Evolutionary conservation across 2,329 filamentous ascomycete genomes (phyloP), one percentile per base, ranked within the genome.

Genomic region (Amauroascus verrucosus): DNA sequence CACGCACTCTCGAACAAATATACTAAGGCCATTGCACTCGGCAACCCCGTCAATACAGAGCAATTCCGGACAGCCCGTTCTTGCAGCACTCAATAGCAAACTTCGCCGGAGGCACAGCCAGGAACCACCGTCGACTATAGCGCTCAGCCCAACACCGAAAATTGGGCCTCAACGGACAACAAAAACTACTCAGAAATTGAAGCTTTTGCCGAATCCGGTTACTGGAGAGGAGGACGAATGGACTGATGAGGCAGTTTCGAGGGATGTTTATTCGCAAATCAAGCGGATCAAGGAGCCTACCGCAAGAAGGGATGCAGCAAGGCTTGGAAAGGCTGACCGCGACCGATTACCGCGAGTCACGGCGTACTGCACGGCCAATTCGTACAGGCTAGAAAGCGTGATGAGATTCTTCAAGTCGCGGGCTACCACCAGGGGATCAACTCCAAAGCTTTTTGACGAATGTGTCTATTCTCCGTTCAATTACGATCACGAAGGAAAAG

Each of bases 201-300:
- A 98, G 73, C 79, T 98, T n/a, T 75, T 98, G 14, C 93, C 93
- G 0, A 93, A 93, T 64, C 89, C 90, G 0, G 87, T 94, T 55
- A 78, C 88, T 43, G 87, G 80, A 33, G 85, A 87, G 24, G 88
- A 90, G 33, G 86, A 88, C 22, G 87, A 90, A 41, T 82, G 77
- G 16, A 61, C 76, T 59, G 90, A 97, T 57, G 91, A 95, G 64
- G 91, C 96, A 70, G 93, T 88, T 63, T 89, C 90, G 8, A 78
- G 90, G 59, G 93, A 98, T 67, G 93, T 98, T 30, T 98, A 98
- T 72, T 91, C 90, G 24, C 93, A 98, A 68, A 97, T 96, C 68
- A 95, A 91, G 7, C 81, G 93, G 43, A 98, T 98, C 72, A 97
- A 97, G 69, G 93, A 98, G 65, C 90, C 91, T 0, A 95, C 85